phyloP scores from a whole-genome alignment of 169 alveolate species.

The Cryptosporidium andersoni region DNA sequence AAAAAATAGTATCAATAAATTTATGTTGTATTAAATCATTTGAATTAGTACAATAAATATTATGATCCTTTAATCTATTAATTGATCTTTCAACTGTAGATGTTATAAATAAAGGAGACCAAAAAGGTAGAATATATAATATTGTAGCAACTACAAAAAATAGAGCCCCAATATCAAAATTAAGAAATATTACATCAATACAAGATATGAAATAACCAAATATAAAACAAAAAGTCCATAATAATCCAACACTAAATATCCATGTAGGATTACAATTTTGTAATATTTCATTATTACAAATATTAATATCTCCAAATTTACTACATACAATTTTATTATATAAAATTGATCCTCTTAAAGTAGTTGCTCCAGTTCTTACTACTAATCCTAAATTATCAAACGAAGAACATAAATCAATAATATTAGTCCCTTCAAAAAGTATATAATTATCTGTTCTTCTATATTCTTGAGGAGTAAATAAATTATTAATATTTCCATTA shows the following conservation, averaged over 20 bases:
- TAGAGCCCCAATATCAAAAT: conserved; percentile 40
- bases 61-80: background rate
- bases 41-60: conserved; percentile 32
- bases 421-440: conserved; percentile 39
- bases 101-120: conserved; percentile 54
- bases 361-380: conserved; percentile 35
- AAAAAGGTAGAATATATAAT: conserved; percentile 39
- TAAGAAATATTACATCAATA: conserved; percentile 13
- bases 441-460: background rate
- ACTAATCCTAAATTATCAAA: conserved; percentile 14
- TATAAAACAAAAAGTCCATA: conserved; percentile 41
- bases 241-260: conserved; percentile 28
- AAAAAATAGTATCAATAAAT: conserved; percentile 27
- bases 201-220: conserved; percentile 36
- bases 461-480: background rate
- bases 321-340: too few species aligned
- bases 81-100: background rate
- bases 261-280: background rate
- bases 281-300: too few species aligned
- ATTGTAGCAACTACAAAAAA: conserved; percentile 46
- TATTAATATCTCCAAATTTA: too few species aligned
- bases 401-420: conserved; percentile 42
- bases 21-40: conserved; percentile 1
- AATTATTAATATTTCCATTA: background rate
- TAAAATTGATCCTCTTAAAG: background rate